phyloP scores from a whole-genome alignment of 768 basidiomycete species.

The Tylopilus intermedius region DNA sequence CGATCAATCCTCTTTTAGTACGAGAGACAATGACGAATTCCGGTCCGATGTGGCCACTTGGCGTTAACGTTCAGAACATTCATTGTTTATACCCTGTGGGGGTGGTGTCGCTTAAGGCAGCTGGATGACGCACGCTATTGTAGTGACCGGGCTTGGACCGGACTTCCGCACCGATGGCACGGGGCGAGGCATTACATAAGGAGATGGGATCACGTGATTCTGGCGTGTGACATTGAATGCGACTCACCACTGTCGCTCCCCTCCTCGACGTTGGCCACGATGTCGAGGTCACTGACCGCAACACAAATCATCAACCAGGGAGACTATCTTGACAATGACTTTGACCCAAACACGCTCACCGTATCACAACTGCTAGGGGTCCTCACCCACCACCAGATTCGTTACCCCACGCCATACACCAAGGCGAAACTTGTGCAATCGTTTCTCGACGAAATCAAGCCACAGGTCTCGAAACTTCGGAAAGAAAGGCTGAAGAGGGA shows the following conservation, averaged over 20 bases:
- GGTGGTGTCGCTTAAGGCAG: not conserved
- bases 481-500: slow-evolving; percentile 61
- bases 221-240: slow-evolving; percentile 4
- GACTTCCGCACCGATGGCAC: not conserved
- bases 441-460: slow-evolving; percentile 75
- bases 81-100: not conserved
- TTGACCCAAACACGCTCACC: slow-evolving; percentile 68
- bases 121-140: no score
- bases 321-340: slow-evolving; percentile 75
- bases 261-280: slow-evolving; percentile 31
- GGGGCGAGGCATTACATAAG: slow-evolving; percentile 1
- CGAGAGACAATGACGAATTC: not conserved
- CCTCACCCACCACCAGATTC: slow-evolving; percentile 70
- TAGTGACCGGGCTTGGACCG: not conserved
- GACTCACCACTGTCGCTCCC: not conserved
- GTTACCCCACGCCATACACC: slow-evolving; percentile 68
- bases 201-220: slow-evolving; percentile 18
- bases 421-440: slow-evolving; percentile 71
- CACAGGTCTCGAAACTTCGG: slow-evolving; percentile 51
- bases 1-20: not conserved
- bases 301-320: slow-evolving; percentile 69
- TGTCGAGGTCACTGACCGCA: slow-evolving; percentile 70
- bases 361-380: slow-evolving; percentile 79
- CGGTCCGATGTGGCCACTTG: slow-evolving; percentile 6
- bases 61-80: not conserved